phyloP scores from a whole-genome alignment of 169 alveolate species.

The Cryptosporidium felis region DNA sequence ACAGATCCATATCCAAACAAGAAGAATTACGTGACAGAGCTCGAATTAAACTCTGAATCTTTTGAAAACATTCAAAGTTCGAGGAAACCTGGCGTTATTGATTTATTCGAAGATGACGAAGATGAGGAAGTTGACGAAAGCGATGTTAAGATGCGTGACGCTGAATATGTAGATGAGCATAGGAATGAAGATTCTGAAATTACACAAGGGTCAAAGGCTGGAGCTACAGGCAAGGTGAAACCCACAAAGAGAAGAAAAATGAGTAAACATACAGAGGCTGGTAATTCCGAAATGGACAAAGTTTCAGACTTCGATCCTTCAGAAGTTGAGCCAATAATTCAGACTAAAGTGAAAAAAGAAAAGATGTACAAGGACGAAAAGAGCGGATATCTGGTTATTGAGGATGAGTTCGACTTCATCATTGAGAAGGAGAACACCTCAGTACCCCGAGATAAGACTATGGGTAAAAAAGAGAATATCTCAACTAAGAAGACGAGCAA shows the following conservation, averaged over 20 bases:
- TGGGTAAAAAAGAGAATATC: not conserved
- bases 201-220: not conserved
- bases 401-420: constrained; percentile 47
- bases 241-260: constrained; percentile 4
- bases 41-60: too few species aligned
- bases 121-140: constrained; percentile 15
- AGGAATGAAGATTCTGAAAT: not conserved
- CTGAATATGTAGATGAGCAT: not conserved
- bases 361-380: constrained; percentile 35
- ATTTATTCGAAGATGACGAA: constrained; percentile 25
- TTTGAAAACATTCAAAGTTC: too few species aligned
- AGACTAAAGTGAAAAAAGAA: constrained; percentile 13
- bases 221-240: not conserved
- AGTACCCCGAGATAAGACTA: not conserved
- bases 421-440: constrained; percentile 11
- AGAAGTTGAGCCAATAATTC: constrained; percentile 15
- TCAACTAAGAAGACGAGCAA: not conserved
- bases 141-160: constrained; percentile 2
- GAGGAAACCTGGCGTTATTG: not conserved
- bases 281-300: not conserved
- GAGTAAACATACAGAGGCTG: not conserved
- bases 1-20: constrained; percentile 57
- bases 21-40: not conserved
- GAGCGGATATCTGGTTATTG: constrained; percentile 54
- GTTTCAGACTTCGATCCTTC: constrained; percentile 27